Base-by-base conservation (phyloP, 2,329 filamentous ascomycete genomes). In the Aspergillus clavatus region DNA sequence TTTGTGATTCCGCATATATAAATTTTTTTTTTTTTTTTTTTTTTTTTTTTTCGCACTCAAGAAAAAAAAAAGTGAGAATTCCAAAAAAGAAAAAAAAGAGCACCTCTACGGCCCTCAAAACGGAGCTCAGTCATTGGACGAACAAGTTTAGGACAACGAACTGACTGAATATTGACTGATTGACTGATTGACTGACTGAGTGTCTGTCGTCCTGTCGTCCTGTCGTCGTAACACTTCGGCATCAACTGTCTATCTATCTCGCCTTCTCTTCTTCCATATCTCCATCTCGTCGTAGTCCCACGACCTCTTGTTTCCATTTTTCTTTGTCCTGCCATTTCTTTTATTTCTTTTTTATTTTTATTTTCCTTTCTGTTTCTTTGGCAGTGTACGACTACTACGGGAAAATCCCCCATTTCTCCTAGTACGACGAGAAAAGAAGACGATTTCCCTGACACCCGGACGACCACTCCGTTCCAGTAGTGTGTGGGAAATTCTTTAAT, bases 381-480 rank as follows among this genome's bases (percentile, higher is more conserved):
- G 26, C 16, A 27, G 22, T 39, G 21, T 39, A 39, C 18, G 8
- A 8, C 5, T 5, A 24, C 8, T 8, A 24, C 23, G 4, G 4
- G 4, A 5, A 16, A 23, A 7, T 27, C 21, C 16, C 7, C 14
- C 14, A n/a, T 39, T 7, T 18, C 26, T 21, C 11, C 14, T 40
- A 40, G 14, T n/a, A n/a, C n/a, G n/a, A n/a, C n/a, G n/a, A n/a
- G n/a, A n/a, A n/a, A n/a, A n/a, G n/a, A n/a, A n/a, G 8, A 11
- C 22, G 3, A 23, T 40, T 40, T 27, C 45, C 46, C 45, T 43
- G 46, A 24, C 44, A 42, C 40, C n/a, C 39, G 38, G 33, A 28
- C 27, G 37, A 42, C 33, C 28, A 38, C 45, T 21, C 31, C 31
- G 31, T 35, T 35, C 31, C n/a, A n/a, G n/a, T n/a, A n/a, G n/a